These are phyloP conservation scores for Colletotrichum musicola DNA, from an alignment of 2,329 filamentous ascomycete genomes.

Conservation along the genomic window DNA sequence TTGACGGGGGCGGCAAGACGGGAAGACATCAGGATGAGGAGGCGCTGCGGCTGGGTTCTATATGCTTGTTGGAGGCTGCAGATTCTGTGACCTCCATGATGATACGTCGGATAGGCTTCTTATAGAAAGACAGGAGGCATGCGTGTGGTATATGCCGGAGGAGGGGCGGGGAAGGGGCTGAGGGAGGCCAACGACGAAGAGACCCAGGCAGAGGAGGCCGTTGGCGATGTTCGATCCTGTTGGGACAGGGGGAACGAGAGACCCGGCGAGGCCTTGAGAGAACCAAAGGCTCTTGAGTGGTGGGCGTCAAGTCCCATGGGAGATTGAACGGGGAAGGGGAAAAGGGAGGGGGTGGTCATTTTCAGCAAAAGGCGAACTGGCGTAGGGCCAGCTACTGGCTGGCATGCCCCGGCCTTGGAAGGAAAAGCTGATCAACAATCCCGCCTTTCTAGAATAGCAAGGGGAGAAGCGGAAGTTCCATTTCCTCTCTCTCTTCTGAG, in stretches of 20 bases:
- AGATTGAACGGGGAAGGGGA: slow-evolving; percentile 12
- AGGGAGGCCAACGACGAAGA: slow-evolving; percentile 33
- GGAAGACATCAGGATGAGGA: slow-evolving; percentile 32
- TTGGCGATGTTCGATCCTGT: slow-evolving; percentile 26
- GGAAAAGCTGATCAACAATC: slow-evolving; percentile 21
- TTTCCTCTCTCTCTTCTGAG: slow-evolving; percentile 4
- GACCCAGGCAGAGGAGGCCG: slow-evolving; percentile 17
- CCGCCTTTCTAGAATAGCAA: neutral
- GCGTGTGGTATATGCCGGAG: slow-evolving; percentile 9
- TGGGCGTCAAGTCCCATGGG: slow-evolving; percentile 12
- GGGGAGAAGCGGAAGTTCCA: no score
- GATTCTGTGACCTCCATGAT: slow-evolving; percentile 26
- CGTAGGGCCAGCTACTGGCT: slow-evolving; percentile 14
- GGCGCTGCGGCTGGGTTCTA: slow-evolving; percentile 18
- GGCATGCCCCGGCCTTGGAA: slow-evolving; percentile 21
- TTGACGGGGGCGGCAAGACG: slow-evolving; percentile 50
- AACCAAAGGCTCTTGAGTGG: slow-evolving; percentile 18
- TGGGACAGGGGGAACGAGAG: slow-evolving; percentile 23
- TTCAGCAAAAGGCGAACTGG: slow-evolving; percentile 2
- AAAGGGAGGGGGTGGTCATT: slow-evolving; percentile 2
- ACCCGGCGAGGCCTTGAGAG: neutral
- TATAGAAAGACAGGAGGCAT: slow-evolving; percentile 21
- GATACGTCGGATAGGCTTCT: slow-evolving; percentile 27
- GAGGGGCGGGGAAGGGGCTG: slow-evolving; percentile 16
- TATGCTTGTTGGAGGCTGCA: slow-evolving; percentile 23